Evolutionary conservation across 2,329 filamentous ascomycete species (phyloP).

Genomic region (Fonsecaea multimorphosa): DNA sequence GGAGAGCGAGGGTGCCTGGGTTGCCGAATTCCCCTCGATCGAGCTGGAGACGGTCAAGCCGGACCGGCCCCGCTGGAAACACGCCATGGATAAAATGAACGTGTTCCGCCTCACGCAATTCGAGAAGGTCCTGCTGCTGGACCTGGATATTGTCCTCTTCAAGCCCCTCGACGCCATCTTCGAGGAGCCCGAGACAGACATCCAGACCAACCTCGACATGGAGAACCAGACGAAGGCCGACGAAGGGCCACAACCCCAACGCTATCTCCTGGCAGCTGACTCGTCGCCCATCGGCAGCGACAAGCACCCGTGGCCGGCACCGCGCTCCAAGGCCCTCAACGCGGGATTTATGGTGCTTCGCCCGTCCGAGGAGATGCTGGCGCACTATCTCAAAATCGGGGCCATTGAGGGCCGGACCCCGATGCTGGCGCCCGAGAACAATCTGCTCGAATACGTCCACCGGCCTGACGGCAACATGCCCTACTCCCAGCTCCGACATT

Average conservation of each 20-base stretch:
- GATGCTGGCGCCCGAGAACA: constrained; percentile 47
- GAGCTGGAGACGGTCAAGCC: constrained; percentile 42
- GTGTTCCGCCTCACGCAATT: constrained; percentile 52
- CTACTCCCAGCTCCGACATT: constrained; percentile 47
- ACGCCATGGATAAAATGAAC: constrained; percentile 54
- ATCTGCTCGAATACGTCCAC: constrained; percentile 50
- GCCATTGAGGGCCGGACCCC: constrained; percentile 44
- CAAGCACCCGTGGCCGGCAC: constrained; percentile 45
- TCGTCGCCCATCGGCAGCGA: constrained; percentile 44
- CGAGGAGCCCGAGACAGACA: constrained; percentile 40
- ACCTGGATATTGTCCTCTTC: constrained; percentile 55
- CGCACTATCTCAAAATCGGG: constrained; percentile 47
- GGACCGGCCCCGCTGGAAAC: constrained; percentile 49
- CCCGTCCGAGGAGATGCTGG: constrained; percentile 44
- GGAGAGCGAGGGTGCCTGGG: constrained; percentile 48
- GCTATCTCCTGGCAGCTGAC: constrained; percentile 45
- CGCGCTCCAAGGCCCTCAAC: constrained; percentile 42
- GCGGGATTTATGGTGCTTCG: constrained; percentile 51
- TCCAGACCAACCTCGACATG: constrained; percentile 41
- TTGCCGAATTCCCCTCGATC: constrained; percentile 48
- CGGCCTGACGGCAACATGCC: constrained; percentile 49
- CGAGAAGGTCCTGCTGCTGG: constrained; percentile 52
- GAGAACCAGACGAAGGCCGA: constrained; percentile 46
- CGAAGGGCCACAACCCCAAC: constrained; percentile 43
- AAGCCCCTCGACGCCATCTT: constrained; percentile 48